Evolutionary conservation across 2,329 filamentous ascomycete species (phyloP).

Genomic region (Arachnomyces sp.): DNA sequence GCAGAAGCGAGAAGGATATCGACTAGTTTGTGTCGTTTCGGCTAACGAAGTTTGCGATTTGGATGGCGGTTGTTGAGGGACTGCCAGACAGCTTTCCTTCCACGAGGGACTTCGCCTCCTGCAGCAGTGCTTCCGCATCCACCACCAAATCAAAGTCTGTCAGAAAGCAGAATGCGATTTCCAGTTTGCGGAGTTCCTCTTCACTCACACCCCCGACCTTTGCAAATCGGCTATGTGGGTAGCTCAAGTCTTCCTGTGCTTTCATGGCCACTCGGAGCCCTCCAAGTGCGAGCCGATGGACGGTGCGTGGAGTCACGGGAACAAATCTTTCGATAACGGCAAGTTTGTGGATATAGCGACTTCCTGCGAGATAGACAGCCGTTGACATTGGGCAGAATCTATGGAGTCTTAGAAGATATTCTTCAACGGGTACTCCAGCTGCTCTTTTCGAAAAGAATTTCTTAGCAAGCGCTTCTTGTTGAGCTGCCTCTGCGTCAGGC

Average conservation of each 20-base stretch:
- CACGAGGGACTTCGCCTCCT: conserved; percentile 39
- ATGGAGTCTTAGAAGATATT: conserved; percentile 81
- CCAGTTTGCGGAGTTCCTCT: conserved; percentile 69
- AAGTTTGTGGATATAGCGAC: conserved; percentile 76
- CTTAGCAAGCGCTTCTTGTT: conserved; percentile 77
- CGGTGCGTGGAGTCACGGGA: conserved; percentile 72
- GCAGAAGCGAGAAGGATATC: too few relatives aligned
- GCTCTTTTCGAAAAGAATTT: conserved; percentile 89
- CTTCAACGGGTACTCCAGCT: conserved; percentile 71
- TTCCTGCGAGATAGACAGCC: conserved; percentile 83
- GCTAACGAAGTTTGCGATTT: conserved; percentile 3
- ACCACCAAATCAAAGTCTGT: conserved; percentile 74
- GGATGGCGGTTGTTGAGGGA: background rate
- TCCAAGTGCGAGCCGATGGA: conserved; percentile 76
- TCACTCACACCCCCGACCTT: conserved; percentile 83
- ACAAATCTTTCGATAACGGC: conserved; percentile 70
- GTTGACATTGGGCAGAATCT: conserved; percentile 89
- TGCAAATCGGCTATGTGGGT: conserved; percentile 73
- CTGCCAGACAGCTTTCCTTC: conserved; percentile 4
- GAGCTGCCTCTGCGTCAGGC: conserved; percentile 62
- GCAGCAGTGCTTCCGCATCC: conserved; percentile 46
- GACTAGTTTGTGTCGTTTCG: too few relatives aligned
- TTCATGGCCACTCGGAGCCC: conserved; percentile 86
- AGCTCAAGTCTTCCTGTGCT: conserved; percentile 84
- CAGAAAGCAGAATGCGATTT: conserved; percentile 82